Base-by-base conservation (phyloP, 2,329 filamentous ascomycete species). In the Epichloe scottii region DNA sequence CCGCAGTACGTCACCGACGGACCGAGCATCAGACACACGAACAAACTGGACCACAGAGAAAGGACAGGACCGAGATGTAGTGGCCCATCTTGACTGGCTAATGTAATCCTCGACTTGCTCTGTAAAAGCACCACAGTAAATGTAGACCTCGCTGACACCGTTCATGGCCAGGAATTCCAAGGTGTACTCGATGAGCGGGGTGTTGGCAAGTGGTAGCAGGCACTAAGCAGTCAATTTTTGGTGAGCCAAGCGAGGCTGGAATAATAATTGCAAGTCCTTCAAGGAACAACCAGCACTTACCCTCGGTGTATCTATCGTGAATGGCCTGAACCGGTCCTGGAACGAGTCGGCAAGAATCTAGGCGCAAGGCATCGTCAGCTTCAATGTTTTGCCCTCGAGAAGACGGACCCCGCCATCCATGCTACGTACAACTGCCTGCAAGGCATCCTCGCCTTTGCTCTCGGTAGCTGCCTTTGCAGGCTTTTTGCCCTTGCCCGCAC, bases 81-180 rank as follows among this genome's bases (percentile, higher is more conserved):
- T 82, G 15, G 87, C 87, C 63, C 86, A 89, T 33, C 78, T 72
- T 2, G 93, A 96, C 15, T 77, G 74, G 62, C 82, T 78, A 59
- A 98, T 83, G 66, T 97, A 95, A 57, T 81, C 78, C 70, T 97
- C 90, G 51, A 98, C 79, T 65, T 89, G 81, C 53, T 93, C 85
- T 33, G 85, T 86, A 66, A 96, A 89, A 30, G 88, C 83, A 54
- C 89, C 87, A 60, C 86, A 91, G 71, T 96, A 97, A 53, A 98
- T 79, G 65, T 87, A 95, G 50, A 97, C 86, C 57, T 96, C 88
- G 59, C 93, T 83, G n/a, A 97, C 89, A 52, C 90, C 89, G 53
- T 93, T 89, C 77, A 91, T 91, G 57, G 89, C 89, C 1, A 98
- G 82, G 62, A 95, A 97, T 64, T 97, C 90, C 61, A 97, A 82